Conservation (phyloP, 2,329 filamentous ascomycete species). For the Monascus ruber region DNA sequence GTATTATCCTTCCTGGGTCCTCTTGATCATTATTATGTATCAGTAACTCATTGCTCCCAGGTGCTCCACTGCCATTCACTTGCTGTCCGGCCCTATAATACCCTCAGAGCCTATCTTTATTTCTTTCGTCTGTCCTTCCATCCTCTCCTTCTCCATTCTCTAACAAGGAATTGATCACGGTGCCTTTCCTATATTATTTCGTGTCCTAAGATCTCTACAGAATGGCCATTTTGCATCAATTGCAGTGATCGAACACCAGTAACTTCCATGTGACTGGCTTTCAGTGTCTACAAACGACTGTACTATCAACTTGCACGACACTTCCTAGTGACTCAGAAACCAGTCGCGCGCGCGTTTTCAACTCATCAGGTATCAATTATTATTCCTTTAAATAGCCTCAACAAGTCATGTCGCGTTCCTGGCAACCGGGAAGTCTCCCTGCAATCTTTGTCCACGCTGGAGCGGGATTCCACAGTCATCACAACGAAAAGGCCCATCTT, state of each 20-base stretch:
- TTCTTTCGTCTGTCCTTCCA: not conserved
- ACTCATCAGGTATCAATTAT: no score
- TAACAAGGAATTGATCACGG: no score
- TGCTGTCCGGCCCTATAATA: not conserved
- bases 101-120: not conserved
- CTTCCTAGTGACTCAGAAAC: no score
- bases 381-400: no score
- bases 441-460: slow-evolving; percentile 95
- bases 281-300: no score
- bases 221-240: not conserved
- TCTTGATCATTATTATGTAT: not conserved
- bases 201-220: not conserved
- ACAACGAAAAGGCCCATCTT: slow-evolving; percentile 77
- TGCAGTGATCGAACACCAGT: not conserved
- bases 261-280: no score
- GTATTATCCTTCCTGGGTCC: no score
- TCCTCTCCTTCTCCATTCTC: no score
- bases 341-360: no score
- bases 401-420: slow-evolving; percentile 22
- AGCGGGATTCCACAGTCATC: slow-evolving; percentile 80
- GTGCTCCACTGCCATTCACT: not conserved
- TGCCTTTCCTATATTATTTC: no score
- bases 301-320: no score
- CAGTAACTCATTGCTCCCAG: not conserved
- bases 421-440: slow-evolving; percentile 40